Evolutionary conservation across 2,329 filamentous ascomycete genomes (phyloP).

Genomic region (Trichoderma polysporum): DNA sequence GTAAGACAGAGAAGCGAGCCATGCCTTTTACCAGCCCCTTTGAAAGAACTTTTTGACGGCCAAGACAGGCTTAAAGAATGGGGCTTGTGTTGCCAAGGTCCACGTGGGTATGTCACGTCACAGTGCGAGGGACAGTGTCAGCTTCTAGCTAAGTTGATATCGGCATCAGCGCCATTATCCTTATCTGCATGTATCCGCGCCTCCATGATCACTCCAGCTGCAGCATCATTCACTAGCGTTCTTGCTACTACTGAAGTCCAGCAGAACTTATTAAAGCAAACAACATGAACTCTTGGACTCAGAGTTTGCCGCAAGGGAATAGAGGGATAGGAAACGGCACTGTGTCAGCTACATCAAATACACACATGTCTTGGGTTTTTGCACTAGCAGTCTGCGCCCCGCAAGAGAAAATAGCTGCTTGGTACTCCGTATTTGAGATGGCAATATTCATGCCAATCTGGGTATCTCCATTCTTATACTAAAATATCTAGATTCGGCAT

Average conservation of each 20-base stretch:
- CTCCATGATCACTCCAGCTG: not conserved
- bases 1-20: not conserved
- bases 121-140: slow-evolving; percentile 2
- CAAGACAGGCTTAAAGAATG: not conserved
- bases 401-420: not conserved
- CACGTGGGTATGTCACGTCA: slow-evolving; percentile 18
- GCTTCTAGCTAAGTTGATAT: not conserved
- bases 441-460: not conserved
- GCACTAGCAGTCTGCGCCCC: not conserved
- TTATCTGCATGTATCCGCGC: not conserved
- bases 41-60: not conserved
- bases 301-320: too few species aligned
- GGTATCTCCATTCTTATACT: not conserved
- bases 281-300: not conserved
- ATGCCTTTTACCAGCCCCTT: not conserved
- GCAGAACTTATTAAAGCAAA: not conserved
- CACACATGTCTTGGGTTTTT: not conserved
- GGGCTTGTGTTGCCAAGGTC: slow-evolving; percentile 1
- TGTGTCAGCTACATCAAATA: not conserved
- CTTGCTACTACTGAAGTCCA: not conserved
- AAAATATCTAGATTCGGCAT: not conserved
- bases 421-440: not conserved
- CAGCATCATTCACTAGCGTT: not conserved
- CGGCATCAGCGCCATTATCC: not conserved
- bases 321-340: not conserved